Conservation (phyloP, 1,284 basidiomycete genomes). For the Boletellus sp. region DNA sequence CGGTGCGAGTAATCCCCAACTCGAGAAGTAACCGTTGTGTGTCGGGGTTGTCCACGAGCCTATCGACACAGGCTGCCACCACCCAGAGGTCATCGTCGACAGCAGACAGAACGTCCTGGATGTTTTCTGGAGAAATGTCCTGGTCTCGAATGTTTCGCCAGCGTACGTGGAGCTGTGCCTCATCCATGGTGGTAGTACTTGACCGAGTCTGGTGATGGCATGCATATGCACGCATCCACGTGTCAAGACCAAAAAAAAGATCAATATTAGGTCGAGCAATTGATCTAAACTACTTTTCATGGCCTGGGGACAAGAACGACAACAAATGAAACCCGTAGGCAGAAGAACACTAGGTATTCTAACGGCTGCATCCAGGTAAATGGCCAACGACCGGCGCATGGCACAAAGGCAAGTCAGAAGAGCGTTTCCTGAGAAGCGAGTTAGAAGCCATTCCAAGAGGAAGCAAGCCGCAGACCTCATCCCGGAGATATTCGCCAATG, state of each 20-base stretch:
- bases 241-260: neutral
- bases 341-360: neutral
- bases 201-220: conserved; percentile 3
- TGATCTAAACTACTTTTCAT: conserved; percentile 31
- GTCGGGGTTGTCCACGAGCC: conserved; percentile 54
- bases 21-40: conserved; percentile 58
- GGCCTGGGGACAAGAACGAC: conserved; percentile 8
- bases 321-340: neutral
- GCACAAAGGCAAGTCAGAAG: conserved; percentile 40
- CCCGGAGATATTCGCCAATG: conserved; percentile 93
- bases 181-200: conserved; percentile 15
- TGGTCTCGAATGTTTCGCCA: conserved; percentile 58
- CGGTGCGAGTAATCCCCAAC: conserved; percentile 59
- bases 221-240: conserved; percentile 1
- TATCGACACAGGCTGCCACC: conserved; percentile 65
- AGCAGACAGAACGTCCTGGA: conserved; percentile 48
- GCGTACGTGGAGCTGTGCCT: conserved; percentile 38
- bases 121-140: conserved; percentile 47
- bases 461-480: conserved; percentile 60
- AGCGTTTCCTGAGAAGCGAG: conserved; percentile 57
- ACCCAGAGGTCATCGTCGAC: conserved; percentile 72
- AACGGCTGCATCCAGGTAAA: neutral
- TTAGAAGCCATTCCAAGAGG: conserved; percentile 10
- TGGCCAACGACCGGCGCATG: conserved; percentile 4
- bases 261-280: conserved; percentile 4